Evolutionary conservation across 2,329 filamentous ascomycete species (phyloP).

Genomic region (Stemphylium lycopersici): DNA sequence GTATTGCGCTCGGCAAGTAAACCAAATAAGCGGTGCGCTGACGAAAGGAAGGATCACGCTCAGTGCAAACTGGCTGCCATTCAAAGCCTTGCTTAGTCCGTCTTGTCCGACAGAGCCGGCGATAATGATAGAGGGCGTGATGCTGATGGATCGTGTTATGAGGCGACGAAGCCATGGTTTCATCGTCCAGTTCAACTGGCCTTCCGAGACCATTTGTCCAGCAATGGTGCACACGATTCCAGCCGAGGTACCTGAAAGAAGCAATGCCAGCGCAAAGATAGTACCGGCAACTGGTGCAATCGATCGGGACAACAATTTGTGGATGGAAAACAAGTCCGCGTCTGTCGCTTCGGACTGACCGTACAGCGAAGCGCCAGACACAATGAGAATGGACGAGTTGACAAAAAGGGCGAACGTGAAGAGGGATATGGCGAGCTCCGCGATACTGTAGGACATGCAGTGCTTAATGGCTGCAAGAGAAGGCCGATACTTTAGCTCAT

Average conservation of each 20-base stretch:
- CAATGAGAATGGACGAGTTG: slow-evolving; percentile 81
- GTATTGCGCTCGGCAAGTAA: slow-evolving; percentile 77
- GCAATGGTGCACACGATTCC: slow-evolving; percentile 90
- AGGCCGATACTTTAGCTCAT: slow-evolving; percentile 67
- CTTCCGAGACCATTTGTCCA: slow-evolving; percentile 87
- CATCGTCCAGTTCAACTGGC: slow-evolving; percentile 76
- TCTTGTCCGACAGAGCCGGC: slow-evolving; percentile 76
- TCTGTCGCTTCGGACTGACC: slow-evolving; percentile 61
- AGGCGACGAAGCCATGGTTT: slow-evolving; percentile 80
- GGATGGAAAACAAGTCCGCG: slow-evolving; percentile 84
- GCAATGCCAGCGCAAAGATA: slow-evolving; percentile 80
- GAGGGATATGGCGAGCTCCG: slow-evolving; percentile 73
- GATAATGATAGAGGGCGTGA: slow-evolving; percentile 82
- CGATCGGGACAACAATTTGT: slow-evolving; percentile 70
- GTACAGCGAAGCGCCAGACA: slow-evolving; percentile 79
- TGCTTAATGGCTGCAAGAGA: slow-evolving; percentile 74
- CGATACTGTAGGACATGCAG: slow-evolving; percentile 75
- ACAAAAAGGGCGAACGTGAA: slow-evolving; percentile 86
- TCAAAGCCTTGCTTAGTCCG: slow-evolving; percentile 74
- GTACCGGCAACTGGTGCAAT: slow-evolving; percentile 79
- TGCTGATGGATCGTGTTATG: slow-evolving; percentile 78
- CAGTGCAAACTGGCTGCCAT: slow-evolving; percentile 77
- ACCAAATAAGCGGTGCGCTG: slow-evolving; percentile 82
- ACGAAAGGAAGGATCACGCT: slow-evolving; percentile 82
- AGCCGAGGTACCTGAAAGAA: slow-evolving; percentile 80